These are phyloP conservation scores for Xylaria sp. DNA, from an alignment of 2,329 filamentous ascomycete species.

Conservation along the genomic window DNA sequence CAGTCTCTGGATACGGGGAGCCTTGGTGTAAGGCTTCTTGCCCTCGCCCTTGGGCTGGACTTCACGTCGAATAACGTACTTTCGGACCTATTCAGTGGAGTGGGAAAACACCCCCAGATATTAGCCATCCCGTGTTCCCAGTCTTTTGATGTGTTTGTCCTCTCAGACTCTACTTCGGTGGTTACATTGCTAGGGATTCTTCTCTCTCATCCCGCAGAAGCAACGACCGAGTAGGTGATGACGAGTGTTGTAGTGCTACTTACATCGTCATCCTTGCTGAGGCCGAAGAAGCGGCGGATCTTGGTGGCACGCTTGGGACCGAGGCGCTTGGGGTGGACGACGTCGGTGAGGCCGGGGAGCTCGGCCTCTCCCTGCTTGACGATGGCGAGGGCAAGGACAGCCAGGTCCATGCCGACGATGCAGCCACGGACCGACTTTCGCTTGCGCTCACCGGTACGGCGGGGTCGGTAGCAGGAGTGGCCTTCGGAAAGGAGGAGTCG, in stretches of 20 bases:
- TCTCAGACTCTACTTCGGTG: conserved; percentile 55
- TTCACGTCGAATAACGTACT: conserved; percentile 99
- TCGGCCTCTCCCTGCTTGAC: conserved; percentile 98
- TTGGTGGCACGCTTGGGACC: conserved; percentile 99
- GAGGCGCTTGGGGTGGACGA: conserved; percentile 98
- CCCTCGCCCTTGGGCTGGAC: conserved; percentile 97
- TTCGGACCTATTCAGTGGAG: conserved; percentile 79
- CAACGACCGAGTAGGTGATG: conserved; percentile 76
- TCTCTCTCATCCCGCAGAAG: conserved; percentile 54
- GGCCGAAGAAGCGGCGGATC: conserved; percentile 99
- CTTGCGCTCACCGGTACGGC: conserved; percentile 98
- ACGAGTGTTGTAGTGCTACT: conserved; percentile 72
- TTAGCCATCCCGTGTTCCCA: conserved; percentile 52
- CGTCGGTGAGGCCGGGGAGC: conserved; percentile 95
- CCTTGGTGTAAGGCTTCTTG: conserved; percentile 99
- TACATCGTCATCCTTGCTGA: conserved; percentile 99
- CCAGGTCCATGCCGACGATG: conserved; percentile 96
- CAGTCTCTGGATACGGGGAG: conserved; percentile 99
- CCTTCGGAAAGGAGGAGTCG: conserved; percentile 94
- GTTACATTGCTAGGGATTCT: conserved; percentile 60
- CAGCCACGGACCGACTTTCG: conserved; percentile 98
- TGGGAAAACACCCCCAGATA: conserved; percentile 47
- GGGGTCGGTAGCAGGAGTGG: conserved; percentile 99
- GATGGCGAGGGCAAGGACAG: conserved; percentile 92
- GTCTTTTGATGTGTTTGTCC: conserved; percentile 39